Conservation (phyloP, 129 eudicot species). For the Helianthus annuus region DNA sequence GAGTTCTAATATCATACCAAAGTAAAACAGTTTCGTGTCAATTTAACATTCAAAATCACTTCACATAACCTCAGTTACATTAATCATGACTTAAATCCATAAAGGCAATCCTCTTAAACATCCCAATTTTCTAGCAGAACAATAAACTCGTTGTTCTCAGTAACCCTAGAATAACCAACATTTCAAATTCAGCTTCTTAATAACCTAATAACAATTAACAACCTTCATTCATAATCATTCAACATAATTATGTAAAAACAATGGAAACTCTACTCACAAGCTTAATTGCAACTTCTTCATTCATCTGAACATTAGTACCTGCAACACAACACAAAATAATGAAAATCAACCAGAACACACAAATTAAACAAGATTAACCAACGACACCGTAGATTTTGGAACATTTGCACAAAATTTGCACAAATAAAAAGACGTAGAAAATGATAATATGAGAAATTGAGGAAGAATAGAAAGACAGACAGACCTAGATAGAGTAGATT, state of each 20-base stretch:
- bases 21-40: background rate
- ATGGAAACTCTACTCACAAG: constrained; percentile 53
- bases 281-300: constrained; percentile 96
- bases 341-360: constrained; percentile 7
- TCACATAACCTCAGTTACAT: background rate
- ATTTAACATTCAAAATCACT: too few relatives aligned
- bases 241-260: background rate
- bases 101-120: background rate
- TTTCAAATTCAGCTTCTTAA: constrained; percentile 12
- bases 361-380: constrained; percentile 5
- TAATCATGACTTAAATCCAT: background rate
- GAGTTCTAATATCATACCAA: background rate
- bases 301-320: constrained; percentile 94
- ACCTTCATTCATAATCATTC: background rate
- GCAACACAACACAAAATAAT: constrained; percentile 21
- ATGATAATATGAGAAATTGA: constrained; percentile 2
- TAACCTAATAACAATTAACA: constrained; percentile 13
- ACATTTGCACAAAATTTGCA: background rate
- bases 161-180: constrained; percentile 17
- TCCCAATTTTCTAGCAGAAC: background rate
- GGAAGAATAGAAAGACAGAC: constrained; percentile 37
- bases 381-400: constrained; percentile 8
- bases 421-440: background rate
- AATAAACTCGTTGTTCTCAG: background rate
- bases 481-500: constrained; percentile 65